Percentiles rank a stretch among this genome's conserved stretches.
These are phyloP conservation scores for Cryptomeria japonica DNA, from an alignment of 75 land plant genomes.

Conservation along the genomic window DNA sequence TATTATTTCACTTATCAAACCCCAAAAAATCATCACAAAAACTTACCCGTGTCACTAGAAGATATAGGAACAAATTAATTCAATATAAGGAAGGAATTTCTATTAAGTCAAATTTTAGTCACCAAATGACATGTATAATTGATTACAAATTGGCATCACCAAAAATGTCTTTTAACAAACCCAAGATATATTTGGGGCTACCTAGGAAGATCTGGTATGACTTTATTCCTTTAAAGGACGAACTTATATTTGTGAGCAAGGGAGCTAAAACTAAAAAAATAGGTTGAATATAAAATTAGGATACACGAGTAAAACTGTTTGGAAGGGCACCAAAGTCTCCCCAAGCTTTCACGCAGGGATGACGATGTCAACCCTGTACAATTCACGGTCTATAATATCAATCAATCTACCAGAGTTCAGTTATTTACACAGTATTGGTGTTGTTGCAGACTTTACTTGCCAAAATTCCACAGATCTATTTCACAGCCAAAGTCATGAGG, in stretches of 20 bases:
- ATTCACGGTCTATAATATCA: not conserved
- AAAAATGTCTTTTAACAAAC: not conserved
- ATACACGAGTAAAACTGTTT: not conserved
- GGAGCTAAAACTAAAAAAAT: not conserved
- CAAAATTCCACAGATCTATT: slow-evolving; percentile 15
- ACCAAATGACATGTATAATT: not conserved
- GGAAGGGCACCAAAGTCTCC: not conserved
- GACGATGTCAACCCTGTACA: not conserved
- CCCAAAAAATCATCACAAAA: too few species aligned
- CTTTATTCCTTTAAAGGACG: not conserved
- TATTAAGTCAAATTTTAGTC: too few species aligned
- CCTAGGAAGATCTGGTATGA: not conserved
- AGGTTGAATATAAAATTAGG: not conserved
- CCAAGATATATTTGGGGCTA: not conserved
- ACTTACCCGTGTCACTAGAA: too few species aligned
- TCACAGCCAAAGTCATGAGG: slow-evolving; percentile 4
- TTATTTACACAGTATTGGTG: not conserved
- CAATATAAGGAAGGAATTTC: too few species aligned
- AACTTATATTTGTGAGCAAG: not conserved
- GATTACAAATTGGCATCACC: not conserved
- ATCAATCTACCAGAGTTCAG: not conserved
- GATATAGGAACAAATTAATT: too few species aligned
- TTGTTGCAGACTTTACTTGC: not conserved
- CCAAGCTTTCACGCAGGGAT: not conserved
- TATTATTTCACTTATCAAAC: too few species aligned